Evolutionary conservation across 805 yeast species (phyloP).

Genomic region (Scheffersomyces spartinae): DNA sequence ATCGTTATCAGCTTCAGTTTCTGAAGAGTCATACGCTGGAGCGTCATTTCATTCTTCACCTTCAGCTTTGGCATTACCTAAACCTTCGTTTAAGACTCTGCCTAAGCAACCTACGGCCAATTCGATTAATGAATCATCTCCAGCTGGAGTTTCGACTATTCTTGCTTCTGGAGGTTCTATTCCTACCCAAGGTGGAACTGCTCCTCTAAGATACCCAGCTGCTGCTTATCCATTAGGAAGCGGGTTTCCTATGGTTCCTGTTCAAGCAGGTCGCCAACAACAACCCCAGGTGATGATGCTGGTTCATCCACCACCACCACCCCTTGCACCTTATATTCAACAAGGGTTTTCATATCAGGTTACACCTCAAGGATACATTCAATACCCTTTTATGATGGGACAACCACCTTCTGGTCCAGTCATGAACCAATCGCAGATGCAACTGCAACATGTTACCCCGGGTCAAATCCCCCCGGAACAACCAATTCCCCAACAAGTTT

Average conservation of each 20-base stretch:
- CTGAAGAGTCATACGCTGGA: conserved; percentile 39
- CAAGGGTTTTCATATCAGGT: conserved; percentile 21
- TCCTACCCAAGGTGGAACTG: conserved; percentile 1
- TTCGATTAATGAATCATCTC: conserved; percentile 2
- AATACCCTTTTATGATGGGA: too few species aligned
- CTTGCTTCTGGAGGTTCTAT: not conserved
- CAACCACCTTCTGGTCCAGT: too few species aligned
- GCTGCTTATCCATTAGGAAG: conserved; percentile 19
- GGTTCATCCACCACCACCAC: too few species aligned
- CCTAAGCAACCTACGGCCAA: conserved; percentile 8
- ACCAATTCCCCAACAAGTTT: conserved; percentile 4
- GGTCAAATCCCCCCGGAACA: conserved; percentile 7
- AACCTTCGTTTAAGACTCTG: conserved; percentile 35
- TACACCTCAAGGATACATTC: conserved; percentile 21
- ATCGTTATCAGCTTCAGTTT: too few species aligned
- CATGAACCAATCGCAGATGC: too few species aligned
- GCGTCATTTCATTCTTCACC: conserved; percentile 48
- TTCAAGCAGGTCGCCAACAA: conserved; percentile 1
- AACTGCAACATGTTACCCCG: conserved; percentile 12
- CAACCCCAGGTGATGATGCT: conserved; percentile 1
- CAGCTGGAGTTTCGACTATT: conserved; percentile 3
- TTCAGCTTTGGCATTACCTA: conserved; percentile 43
- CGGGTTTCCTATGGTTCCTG: conserved; percentile 8
- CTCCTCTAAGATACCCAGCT: conserved; percentile 15
- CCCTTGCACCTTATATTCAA: conserved; percentile 11